Conservation (phyloP, 208 protist genomes). For the Trypanosoma avium region DNA sequence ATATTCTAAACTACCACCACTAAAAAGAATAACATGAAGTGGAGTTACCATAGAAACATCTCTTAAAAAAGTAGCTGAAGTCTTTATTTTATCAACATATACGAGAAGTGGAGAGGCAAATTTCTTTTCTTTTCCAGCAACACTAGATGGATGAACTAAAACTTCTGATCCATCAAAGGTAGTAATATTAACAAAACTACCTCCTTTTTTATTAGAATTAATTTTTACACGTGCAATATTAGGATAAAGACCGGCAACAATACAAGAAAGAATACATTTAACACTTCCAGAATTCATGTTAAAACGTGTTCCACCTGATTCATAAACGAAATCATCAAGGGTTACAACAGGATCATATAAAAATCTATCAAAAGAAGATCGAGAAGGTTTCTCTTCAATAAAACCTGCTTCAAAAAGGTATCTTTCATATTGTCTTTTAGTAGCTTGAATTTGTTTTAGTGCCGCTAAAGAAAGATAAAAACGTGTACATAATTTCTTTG, state of each 20-base stretch:
- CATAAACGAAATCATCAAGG: constrained; percentile 74
- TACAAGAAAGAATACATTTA: constrained; percentile 86
- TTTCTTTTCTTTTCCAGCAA: constrained; percentile 71
- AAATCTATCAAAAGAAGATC: constrained; percentile 40
- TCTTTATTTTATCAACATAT: constrained; percentile 95
- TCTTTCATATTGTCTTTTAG: constrained; percentile 91
- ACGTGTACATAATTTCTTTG: constrained; percentile 67
- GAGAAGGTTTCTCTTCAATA: constrained; percentile 48
- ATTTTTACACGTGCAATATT: constrained; percentile 83
- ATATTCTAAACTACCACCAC: constrained; percentile 79
- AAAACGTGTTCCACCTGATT: constrained; percentile 74
- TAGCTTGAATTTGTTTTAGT: constrained; percentile 86
- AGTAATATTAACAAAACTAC: constrained; percentile 17
- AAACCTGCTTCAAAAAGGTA: constrained; percentile 92
- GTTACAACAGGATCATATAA: constrained; percentile 65
- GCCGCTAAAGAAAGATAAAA: constrained; percentile 80
- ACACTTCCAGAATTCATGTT: constrained; percentile 86
- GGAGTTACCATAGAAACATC: constrained; percentile 90
- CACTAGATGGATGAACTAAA: constrained; percentile 90
- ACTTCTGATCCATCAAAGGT: constrained; percentile 87
- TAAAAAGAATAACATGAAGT: constrained; percentile 93
- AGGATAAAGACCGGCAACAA: constrained; percentile 96
- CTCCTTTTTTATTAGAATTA: constrained; percentile 18
- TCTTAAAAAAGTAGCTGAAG: constrained; percentile 88
- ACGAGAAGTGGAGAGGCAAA: constrained; percentile 84